Conservation (phyloP, 2,329 filamentous ascomycete species). For the Pseudogymnoascus sp. region DNA sequence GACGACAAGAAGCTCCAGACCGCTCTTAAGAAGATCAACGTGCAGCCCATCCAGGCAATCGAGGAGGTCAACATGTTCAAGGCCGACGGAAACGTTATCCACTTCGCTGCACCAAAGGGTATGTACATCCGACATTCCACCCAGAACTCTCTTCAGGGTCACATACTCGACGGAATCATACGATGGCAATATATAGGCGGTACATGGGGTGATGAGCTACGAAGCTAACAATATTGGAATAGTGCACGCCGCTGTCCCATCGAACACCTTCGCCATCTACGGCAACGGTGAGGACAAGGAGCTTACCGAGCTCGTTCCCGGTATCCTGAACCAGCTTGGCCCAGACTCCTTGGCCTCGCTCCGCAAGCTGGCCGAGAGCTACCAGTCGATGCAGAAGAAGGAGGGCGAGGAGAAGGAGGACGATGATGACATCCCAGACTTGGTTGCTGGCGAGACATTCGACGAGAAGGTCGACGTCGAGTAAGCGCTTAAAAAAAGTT, state of each 20-base stretch:
- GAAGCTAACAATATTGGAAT: slow-evolving; percentile 11
- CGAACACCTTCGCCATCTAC: slow-evolving; percentile 99
- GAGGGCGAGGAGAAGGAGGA: slow-evolving; percentile 71
- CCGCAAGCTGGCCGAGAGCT: slow-evolving; percentile 97
- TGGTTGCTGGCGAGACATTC: slow-evolving; percentile 96
- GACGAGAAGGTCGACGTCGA: slow-evolving; percentile 80
- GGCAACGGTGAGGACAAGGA: slow-evolving; percentile 99
- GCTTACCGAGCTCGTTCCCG: slow-evolving; percentile 97
- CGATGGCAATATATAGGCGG: not conserved
- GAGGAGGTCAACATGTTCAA: slow-evolving; percentile 99
- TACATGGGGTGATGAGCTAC: not conserved
- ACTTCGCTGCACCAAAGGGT: slow-evolving; percentile 98
- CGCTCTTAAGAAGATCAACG: slow-evolving; percentile 97
- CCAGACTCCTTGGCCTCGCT: slow-evolving; percentile 96
- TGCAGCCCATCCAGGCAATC: slow-evolving; percentile 97
- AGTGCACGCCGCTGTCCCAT: slow-evolving; percentile 95
- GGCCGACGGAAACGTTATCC: slow-evolving; percentile 98
- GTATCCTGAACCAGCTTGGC: slow-evolving; percentile 98
- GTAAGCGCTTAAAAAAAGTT: slow-evolving; percentile 20
- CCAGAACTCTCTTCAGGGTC: not conserved
- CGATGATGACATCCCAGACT: slow-evolving; percentile 92
- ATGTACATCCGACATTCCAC: slow-evolving; percentile 19
- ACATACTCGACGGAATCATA: not conserved
- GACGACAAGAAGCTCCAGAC: slow-evolving; percentile 99
- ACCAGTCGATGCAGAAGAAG: slow-evolving; percentile 97